Conservation (phyloP, 2,329 filamentous ascomycete species). For the Botryotinia narcissicola region DNA sequence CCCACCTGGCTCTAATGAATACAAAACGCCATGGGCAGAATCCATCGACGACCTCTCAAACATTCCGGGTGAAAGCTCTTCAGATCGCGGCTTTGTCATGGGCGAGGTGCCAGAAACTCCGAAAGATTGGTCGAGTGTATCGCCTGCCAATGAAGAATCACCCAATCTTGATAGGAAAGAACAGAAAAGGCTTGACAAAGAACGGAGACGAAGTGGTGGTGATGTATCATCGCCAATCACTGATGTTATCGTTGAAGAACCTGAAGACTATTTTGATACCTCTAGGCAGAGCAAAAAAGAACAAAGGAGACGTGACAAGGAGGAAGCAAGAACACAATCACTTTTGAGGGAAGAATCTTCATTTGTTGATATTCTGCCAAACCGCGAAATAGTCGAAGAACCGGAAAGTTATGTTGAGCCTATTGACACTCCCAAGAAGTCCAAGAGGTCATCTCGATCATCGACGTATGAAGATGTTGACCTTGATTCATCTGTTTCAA, state of each 20-base stretch:
- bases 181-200: slow-evolving; percentile 46
- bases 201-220: slow-evolving; percentile 36
- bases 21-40: slow-evolving; percentile 51
- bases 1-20: slow-evolving; percentile 55
- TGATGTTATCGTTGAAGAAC: slow-evolving; percentile 30
- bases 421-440: slow-evolving; percentile 35
- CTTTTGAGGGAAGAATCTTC: slow-evolving; percentile 35
- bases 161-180: slow-evolving; percentile 42
- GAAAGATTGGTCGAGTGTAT: slow-evolving; percentile 39
- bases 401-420: slow-evolving; percentile 36
- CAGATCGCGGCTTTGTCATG: slow-evolving; percentile 45
- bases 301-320: slow-evolving; percentile 49
- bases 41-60: slow-evolving; percentile 45
- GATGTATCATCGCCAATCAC: slow-evolving; percentile 24
- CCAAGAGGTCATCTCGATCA: slow-evolving; percentile 36
- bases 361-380: slow-evolving; percentile 25
- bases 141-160: slow-evolving; percentile 38
- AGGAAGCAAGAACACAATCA: slow-evolving; percentile 39
- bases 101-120: slow-evolving; percentile 48
- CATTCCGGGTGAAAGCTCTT: slow-evolving; percentile 21
- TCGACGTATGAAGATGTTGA: slow-evolving; percentile 27
- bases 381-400: slow-evolving; percentile 32
- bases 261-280: slow-evolving; percentile 32
- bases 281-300: slow-evolving; percentile 49
- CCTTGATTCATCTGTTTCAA: not conserved